Evolutionary conservation across 2,329 filamentous ascomycete species (phyloP).

Genomic region (Escovopsis weberi): DNA sequence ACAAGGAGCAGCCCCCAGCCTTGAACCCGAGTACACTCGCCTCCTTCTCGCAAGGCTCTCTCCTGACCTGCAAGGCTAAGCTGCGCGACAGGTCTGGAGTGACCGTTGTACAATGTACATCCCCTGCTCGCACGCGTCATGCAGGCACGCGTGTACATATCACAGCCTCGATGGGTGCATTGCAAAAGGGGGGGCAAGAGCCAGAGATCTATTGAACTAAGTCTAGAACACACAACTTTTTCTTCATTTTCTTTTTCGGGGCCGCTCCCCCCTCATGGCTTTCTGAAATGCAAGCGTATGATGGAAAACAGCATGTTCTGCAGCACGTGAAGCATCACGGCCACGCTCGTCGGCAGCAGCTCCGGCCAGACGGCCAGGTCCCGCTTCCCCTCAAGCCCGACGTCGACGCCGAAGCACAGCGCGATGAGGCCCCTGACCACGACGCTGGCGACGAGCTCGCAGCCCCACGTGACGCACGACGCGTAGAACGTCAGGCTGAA

Average conservation of each 20-base stretch:
- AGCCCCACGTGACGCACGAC: slow-evolving; percentile 50
- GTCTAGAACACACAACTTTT: too few species aligned
- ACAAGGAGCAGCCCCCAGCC: too few species aligned
- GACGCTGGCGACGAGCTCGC: slow-evolving; percentile 48
- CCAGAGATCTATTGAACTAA: too few species aligned
- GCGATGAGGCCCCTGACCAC: slow-evolving; percentile 43
- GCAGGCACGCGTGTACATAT: too few species aligned
- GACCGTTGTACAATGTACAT: too few species aligned
- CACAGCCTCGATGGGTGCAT: too few species aligned
- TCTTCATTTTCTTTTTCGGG: neutral
- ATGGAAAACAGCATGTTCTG: slow-evolving; percentile 63
- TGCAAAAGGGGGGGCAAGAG: too few species aligned
- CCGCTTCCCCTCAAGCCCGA: slow-evolving; percentile 48
- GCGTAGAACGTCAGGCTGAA: slow-evolving; percentile 50
- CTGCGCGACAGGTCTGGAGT: too few species aligned
- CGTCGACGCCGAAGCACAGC: slow-evolving; percentile 44
- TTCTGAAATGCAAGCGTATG: slow-evolving; percentile 44
- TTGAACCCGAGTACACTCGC: too few species aligned
- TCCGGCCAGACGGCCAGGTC: slow-evolving; percentile 54
- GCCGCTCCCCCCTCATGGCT: neutral
- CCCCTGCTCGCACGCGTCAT: too few species aligned
- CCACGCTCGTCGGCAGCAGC: slow-evolving; percentile 49
- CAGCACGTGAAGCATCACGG: slow-evolving; percentile 52
- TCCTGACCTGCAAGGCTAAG: too few species aligned
- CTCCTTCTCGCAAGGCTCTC: too few species aligned